Evolutionary conservation across 2,329 filamentous ascomycete species (phyloP).

Genomic region (Alternaria longipes): DNA sequence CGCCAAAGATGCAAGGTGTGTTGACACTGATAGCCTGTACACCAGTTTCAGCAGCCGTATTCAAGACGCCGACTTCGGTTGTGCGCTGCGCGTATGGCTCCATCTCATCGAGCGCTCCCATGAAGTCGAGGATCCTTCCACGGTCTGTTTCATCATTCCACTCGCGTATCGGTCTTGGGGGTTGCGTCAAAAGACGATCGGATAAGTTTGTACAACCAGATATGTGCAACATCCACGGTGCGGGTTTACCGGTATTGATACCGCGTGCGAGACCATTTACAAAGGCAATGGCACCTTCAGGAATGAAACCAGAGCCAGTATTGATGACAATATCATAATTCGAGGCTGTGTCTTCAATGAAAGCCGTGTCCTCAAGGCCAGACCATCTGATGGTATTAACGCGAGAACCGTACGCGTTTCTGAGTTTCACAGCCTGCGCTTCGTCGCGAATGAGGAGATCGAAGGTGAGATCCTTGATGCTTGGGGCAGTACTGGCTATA

Average conservation of each 20-base stretch:
- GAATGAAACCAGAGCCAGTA: slow-evolving; percentile 24
- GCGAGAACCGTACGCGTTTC: slow-evolving; percentile 16
- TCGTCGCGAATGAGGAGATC: slow-evolving; percentile 24
- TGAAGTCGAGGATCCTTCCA: slow-evolving; percentile 17
- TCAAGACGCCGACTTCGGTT: slow-evolving; percentile 22
- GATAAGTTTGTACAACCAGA: slow-evolving; percentile 29
- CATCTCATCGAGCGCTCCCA: slow-evolving; percentile 15
- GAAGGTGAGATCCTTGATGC: slow-evolving; percentile 19
- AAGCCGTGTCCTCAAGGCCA: slow-evolving; percentile 19
- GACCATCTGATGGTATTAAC: slow-evolving; percentile 20
- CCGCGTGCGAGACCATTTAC: slow-evolving; percentile 25
- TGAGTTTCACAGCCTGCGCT: slow-evolving; percentile 15
- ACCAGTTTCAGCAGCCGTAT: slow-evolving; percentile 14
- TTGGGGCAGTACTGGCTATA: slow-evolving; percentile 10
- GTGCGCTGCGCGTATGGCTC: slow-evolving; percentile 26
- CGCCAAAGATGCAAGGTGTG: slow-evolving; percentile 27
- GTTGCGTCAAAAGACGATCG: slow-evolving; percentile 17
- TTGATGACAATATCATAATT: slow-evolving; percentile 31
- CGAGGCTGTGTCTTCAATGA: slow-evolving; percentile 21
- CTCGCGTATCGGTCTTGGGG: slow-evolving; percentile 13
- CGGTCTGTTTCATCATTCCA: slow-evolving; percentile 26
- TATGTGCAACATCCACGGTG: slow-evolving; percentile 25
- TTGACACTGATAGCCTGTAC: slow-evolving; percentile 28
- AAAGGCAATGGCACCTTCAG: slow-evolving; percentile 23
- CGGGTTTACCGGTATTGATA: slow-evolving; percentile 11